Conservation (phyloP, 2,329 filamentous ascomycete species). For the Alternaria burnsii region DNA sequence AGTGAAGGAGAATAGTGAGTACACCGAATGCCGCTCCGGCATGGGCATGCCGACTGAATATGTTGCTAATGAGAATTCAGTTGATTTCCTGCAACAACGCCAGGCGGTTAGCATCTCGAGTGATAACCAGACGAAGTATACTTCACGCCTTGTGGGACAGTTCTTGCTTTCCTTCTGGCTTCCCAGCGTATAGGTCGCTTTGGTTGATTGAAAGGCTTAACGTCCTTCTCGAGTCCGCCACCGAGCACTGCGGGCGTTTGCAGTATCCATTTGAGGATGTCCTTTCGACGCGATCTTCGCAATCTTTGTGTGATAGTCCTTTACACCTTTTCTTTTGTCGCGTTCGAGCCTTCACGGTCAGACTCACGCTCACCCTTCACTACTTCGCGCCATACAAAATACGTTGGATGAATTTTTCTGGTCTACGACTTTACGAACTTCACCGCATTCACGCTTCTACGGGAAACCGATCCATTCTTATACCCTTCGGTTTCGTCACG, state of each 20-base stretch:
- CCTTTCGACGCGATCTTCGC: not conserved
- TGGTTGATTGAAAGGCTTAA: not conserved
- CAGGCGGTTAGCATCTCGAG: conserved; percentile 49
- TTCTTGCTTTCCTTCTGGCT: conserved; percentile 53
- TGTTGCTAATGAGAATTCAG: conserved; percentile 36
- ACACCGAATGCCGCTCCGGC: not conserved
- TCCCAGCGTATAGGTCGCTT: conserved; percentile 23
- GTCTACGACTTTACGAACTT: conserved; percentile 9
- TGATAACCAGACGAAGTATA: conserved; percentile 53
- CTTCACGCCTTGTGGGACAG: conserved; percentile 54
- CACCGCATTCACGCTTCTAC: not conserved
- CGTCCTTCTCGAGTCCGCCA: not conserved
- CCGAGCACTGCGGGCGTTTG: not conserved
- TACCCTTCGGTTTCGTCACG: conserved; percentile 10
- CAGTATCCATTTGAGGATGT: not conserved
- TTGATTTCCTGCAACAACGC: conserved; percentile 50
- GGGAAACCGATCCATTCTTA: conserved; percentile 4
- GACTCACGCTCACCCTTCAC: not conserved
- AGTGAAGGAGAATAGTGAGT: conserved; percentile 55
- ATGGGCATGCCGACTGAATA: not conserved
- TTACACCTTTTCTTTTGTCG: not conserved
- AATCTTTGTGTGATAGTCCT: not conserved
- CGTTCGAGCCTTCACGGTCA: not conserved
- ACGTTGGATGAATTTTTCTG: conserved; percentile 4
- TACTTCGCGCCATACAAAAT: conserved; percentile 8